Evolutionary conservation across 106 monocot genomes (phyloP).

Genomic region (Dioscorea dumetorum): DNA sequence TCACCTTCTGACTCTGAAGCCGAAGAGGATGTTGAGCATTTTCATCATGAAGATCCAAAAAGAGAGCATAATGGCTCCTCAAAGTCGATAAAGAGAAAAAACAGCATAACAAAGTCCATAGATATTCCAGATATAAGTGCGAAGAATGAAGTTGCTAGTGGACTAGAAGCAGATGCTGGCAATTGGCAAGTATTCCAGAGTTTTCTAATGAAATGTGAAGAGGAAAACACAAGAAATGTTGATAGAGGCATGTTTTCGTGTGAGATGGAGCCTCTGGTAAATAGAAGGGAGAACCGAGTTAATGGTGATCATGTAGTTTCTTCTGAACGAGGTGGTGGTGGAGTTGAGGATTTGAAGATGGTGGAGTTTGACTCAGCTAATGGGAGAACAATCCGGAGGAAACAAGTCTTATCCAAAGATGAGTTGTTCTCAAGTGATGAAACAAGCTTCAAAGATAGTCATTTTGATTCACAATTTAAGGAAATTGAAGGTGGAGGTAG

Average conservation of each 20-base stretch:
- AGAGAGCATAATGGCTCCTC: slow-evolving; percentile 46
- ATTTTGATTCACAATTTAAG: slow-evolving; percentile 26
- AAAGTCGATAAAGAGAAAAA: slow-evolving; percentile 49
- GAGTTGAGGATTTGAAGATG: slow-evolving; percentile 17
- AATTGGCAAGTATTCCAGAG: slow-evolving; percentile 91
- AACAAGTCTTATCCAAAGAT: slow-evolving; percentile 29
- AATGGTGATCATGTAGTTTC: slow-evolving; percentile 47
- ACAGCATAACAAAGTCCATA: slow-evolving; percentile 8
- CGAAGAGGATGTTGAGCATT: slow-evolving; percentile 33
- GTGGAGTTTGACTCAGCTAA: slow-evolving; percentile 51
- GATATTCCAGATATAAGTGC: slow-evolving; percentile 23
- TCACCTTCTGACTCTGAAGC: slow-evolving; percentile 40
- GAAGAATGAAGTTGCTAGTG: slow-evolving; percentile 29
- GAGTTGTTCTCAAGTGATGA: slow-evolving; percentile 37
- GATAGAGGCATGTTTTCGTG: slow-evolving; percentile 52
- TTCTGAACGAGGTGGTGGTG: slow-evolving; percentile 32
- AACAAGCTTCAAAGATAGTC: slow-evolving; percentile 11
- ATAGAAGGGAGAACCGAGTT: slow-evolving; percentile 29
- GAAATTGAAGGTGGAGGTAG: slow-evolving; percentile 51
- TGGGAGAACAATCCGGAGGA: slow-evolving; percentile 23
- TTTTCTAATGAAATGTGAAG: slow-evolving; percentile 76
- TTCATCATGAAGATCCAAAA: slow-evolving; percentile 1
- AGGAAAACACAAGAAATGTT: slow-evolving; percentile 27
- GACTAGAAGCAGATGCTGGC: slow-evolving; percentile 51
- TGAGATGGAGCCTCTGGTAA: slow-evolving; percentile 53